phyloP scores from a whole-genome alignment of 2,329 filamentous ascomycete genomes.

The Parastagonospora avenae region DNA sequence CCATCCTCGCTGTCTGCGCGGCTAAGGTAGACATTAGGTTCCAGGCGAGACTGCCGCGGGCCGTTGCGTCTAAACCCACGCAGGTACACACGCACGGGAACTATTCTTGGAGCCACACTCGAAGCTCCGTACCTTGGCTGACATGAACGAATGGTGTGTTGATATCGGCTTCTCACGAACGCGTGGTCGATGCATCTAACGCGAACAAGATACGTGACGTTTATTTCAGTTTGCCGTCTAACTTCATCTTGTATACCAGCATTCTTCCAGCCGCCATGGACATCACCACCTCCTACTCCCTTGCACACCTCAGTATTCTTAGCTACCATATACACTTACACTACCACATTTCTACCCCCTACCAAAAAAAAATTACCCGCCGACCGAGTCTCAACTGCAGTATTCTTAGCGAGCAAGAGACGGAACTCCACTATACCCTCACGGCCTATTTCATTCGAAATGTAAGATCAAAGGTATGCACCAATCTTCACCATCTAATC shows the following conservation, averaged over 20 bases:
- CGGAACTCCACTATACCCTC: no score
- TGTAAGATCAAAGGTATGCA: no score
- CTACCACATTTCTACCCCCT: no score
- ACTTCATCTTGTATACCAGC: not conserved
- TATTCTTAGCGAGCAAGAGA: no score
- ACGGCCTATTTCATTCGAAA: no score
- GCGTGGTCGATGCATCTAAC: not conserved
- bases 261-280: not conserved
- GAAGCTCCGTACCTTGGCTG: not conserved
- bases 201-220: not conserved
- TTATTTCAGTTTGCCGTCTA: not conserved
- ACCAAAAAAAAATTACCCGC: no score
- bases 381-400: no score
- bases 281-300: not conserved
- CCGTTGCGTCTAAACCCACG: constrained; percentile 14
- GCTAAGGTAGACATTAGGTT: not conserved
- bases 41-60: constrained; percentile 7
- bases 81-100: constrained; percentile 14
- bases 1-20: not conserved
- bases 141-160: not conserved
- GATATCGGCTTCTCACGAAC: not conserved
- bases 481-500: constrained; percentile 4
- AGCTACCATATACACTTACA: constrained; percentile 1
- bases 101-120: constrained; percentile 23
- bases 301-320: not conserved